A percentile compares a stretch with the other conserved stretches of the same genome.
These are phyloP conservation scores for Lanmaoa rubissima DNA, from an alignment of 768 basidiomycete species.

Conservation along the genomic window DNA sequence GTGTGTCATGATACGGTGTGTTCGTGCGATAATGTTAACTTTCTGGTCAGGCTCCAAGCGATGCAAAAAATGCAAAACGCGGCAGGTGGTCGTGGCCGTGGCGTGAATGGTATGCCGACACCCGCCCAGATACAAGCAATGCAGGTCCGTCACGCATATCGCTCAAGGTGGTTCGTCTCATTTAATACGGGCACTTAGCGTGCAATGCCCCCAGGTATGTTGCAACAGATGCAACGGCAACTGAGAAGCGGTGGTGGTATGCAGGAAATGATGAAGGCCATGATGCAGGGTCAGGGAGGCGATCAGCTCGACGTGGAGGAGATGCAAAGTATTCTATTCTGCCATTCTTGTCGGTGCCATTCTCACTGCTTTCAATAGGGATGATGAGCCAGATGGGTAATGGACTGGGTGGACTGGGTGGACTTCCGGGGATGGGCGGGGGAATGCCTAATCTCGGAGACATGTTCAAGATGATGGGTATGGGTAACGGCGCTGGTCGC, in stretches of 20 bases:
- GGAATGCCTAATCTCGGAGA: conserved; percentile 71
- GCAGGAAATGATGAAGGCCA: conserved; percentile 97
- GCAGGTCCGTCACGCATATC: conserved; percentile 55
- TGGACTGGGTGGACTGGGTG: conserved; percentile 49
- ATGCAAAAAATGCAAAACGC: conserved; percentile 94
- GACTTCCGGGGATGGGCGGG: conserved; percentile 51
- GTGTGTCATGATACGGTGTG: conserved; percentile 38
- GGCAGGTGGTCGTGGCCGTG: conserved; percentile 81
- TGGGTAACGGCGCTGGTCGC: conserved; percentile 51
- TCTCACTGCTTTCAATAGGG: conserved; percentile 41
- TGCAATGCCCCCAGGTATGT: conserved; percentile 91
- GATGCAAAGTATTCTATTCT: conserved; percentile 70
- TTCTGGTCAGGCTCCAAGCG: conserved; percentile 61
- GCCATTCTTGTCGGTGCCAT: not conserved
- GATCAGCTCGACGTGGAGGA: conserved; percentile 92
- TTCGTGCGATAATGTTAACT: conserved; percentile 5
- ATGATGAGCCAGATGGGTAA: conserved; percentile 90
- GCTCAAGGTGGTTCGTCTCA: conserved; percentile 1
- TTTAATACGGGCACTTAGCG: conserved; percentile 46
- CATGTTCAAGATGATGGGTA: conserved; percentile 89
- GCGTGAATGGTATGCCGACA: conserved; percentile 85
- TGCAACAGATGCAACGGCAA: conserved; percentile 89
- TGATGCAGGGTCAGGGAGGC: conserved; percentile 94
- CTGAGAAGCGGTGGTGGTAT: conserved; percentile 81
- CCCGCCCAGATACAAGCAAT: conserved; percentile 93